phyloP scores from a whole-genome alignment of 2,329 filamentous ascomycete species.

The Trichophyton mentagrophytes region DNA sequence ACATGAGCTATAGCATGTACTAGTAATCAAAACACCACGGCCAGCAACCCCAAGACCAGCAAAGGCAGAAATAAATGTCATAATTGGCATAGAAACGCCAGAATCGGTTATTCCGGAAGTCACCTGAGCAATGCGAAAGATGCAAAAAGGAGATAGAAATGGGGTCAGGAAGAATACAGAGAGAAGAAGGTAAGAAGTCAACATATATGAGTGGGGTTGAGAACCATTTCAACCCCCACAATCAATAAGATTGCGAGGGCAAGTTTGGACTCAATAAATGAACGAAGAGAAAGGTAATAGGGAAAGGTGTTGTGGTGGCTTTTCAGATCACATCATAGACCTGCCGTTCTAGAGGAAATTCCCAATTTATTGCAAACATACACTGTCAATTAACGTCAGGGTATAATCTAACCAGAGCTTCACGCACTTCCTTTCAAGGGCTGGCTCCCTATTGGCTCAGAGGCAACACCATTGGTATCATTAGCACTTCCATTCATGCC shows the following conservation, averaged over 20 bases:
- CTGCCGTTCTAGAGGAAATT: background rate
- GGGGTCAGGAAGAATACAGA: background rate
- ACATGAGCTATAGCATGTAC: background rate
- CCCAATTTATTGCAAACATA: background rate
- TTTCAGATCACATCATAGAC: background rate
- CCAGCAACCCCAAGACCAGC: constrained; percentile 3
- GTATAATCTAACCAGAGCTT: background rate
- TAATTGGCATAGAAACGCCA: constrained; percentile 5
- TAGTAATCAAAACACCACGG: constrained; percentile 3
- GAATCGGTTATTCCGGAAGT: background rate
- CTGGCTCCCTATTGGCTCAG: background rate
- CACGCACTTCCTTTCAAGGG: constrained; percentile 1
- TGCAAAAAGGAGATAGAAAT: background rate
- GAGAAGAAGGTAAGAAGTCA: background rate
- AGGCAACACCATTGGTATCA: background rate
- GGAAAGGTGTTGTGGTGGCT: background rate
- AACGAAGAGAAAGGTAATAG: background rate
- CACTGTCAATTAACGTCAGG: background rate
- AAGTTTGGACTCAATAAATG: background rate
- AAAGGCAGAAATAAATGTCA: constrained; percentile 1
- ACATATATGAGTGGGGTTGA: background rate
- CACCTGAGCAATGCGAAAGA: constrained; percentile 1
- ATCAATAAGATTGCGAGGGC: background rate
- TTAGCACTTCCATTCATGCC: background rate
- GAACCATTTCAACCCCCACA: background rate